phyloP scores from a whole-genome alignment of 805 yeast species.

The Candida boleticola region DNA sequence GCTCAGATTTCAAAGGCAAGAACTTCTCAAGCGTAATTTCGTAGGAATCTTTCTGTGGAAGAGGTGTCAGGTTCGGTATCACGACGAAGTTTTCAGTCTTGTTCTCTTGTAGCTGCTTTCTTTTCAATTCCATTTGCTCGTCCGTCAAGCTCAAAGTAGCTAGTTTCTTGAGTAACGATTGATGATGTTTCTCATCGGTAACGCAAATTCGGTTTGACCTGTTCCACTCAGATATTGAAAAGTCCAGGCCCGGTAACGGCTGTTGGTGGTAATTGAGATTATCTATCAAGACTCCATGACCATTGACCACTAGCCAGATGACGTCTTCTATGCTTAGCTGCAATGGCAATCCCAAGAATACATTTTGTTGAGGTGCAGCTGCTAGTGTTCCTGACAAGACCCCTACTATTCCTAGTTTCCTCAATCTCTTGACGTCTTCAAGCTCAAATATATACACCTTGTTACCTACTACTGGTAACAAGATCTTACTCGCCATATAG shows the following conservation, averaged over 20 bases:
- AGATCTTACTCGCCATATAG: conserved; percentile 6
- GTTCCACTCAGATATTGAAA: conserved; percentile 9
- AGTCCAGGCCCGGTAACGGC: conserved; percentile 9
- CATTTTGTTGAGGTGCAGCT: conserved; percentile 88
- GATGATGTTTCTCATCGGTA: conserved; percentile 10
- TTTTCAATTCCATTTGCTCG: conserved; percentile 6
- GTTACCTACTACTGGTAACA: conserved; percentile 37
- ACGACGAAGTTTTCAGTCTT: conserved; percentile 5
- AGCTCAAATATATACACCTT: conserved; percentile 59
- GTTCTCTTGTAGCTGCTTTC: conserved; percentile 4
- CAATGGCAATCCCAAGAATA: conserved; percentile 82
- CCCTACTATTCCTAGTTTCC: conserved; percentile 71
- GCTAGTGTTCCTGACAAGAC: conserved; percentile 81
- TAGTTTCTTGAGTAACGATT: conserved; percentile 10
- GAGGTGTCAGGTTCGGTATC: background rate
- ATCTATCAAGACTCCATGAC: conserved; percentile 44
- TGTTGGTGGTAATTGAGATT: conserved; percentile 26
- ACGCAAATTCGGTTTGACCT: conserved; percentile 4
- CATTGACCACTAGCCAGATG: conserved; percentile 53
- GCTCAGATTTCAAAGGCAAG: background rate
- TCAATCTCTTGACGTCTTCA: conserved; percentile 48
- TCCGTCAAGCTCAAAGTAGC: conserved; percentile 6
- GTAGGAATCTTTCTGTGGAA: background rate
- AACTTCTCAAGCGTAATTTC: background rate
- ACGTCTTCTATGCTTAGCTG: conserved; percentile 73